phyloP scores from a whole-genome alignment of 805 yeast genomes.

The Priceomyces carsonii region DNA sequence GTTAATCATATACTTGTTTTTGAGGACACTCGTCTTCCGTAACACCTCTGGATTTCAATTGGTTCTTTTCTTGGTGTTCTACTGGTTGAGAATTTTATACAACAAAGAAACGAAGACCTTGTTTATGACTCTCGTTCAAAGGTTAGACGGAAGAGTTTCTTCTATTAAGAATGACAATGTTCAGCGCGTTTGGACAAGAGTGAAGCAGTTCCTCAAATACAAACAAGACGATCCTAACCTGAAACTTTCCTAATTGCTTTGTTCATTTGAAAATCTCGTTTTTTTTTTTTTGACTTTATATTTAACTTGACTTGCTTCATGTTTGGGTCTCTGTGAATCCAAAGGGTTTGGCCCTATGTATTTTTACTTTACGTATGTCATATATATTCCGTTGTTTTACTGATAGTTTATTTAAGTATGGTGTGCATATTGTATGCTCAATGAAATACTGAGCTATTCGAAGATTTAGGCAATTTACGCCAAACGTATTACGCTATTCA shows the following conservation, averaged over 20 bases:
- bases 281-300: no score
- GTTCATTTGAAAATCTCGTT: no score
- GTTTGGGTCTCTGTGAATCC: neutral
- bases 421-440: no score
- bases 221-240: slow-evolving; percentile 24
- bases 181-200: slow-evolving; percentile 33
- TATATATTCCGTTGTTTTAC: no score
- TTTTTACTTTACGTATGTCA: neutral
- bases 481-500: neutral
- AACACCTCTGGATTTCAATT: slow-evolving; percentile 72
- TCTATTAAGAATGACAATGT: slow-evolving; percentile 48
- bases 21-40: slow-evolving; percentile 63
- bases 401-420: no score
- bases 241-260: no score
- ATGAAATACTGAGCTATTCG: no score
- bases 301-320: no score
- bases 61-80: slow-evolving; percentile 55
- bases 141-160: slow-evolving; percentile 43
- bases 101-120: slow-evolving; percentile 47
- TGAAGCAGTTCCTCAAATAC: slow-evolving; percentile 28
- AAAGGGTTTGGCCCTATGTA: neutral
- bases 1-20: slow-evolving; percentile 50
- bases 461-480: no score
- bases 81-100: slow-evolving; percentile 71
- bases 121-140: slow-evolving; percentile 40